These are phyloP conservation scores for Malassezia nana DNA, from an alignment of 1,284 basidiomycete genomes.

Conservation along the genomic window DNA sequence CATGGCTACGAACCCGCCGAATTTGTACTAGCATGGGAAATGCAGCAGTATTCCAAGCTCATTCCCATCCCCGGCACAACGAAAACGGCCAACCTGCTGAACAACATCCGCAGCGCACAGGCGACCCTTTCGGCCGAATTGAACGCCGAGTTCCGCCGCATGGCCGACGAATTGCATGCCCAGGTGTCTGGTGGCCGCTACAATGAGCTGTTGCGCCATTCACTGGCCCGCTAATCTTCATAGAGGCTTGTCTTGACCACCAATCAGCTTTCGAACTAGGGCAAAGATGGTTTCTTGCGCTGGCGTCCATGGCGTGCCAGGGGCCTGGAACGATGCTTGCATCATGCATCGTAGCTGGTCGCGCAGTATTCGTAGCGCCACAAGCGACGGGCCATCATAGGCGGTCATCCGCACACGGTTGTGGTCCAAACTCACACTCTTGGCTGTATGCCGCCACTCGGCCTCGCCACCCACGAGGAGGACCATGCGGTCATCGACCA, in stretches of 20 bases:
- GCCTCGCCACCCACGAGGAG: constrained; percentile 79
- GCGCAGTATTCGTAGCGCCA: constrained; percentile 73
- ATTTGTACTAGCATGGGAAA: constrained; percentile 58
- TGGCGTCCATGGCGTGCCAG: constrained; percentile 8
- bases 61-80: constrained; percentile 54
- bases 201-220: not conserved
- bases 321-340: constrained; percentile 50
- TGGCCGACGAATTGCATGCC: not conserved
- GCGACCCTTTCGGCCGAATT: not conserved
- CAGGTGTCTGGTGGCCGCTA: constrained; percentile 4
- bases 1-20: constrained; percentile 54
- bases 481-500: constrained; percentile 73
- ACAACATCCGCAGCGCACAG: not conserved
- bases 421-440: constrained; percentile 68
- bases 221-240: not conserved
- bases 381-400: constrained; percentile 57
- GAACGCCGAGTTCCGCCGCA: not conserved
- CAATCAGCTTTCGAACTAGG: constrained; percentile 4
- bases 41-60: constrained; percentile 52
- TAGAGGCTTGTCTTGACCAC: constrained; percentile 1
- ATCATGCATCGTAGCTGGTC: constrained; percentile 60
- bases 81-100: constrained; percentile 16
- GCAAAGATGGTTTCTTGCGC: not conserved
- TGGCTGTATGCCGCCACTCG: constrained; percentile 73
- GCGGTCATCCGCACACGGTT: constrained; percentile 67